Conservation (phyloP, 306 rosid genomes). For the Ochetophila trinervis region DNA sequence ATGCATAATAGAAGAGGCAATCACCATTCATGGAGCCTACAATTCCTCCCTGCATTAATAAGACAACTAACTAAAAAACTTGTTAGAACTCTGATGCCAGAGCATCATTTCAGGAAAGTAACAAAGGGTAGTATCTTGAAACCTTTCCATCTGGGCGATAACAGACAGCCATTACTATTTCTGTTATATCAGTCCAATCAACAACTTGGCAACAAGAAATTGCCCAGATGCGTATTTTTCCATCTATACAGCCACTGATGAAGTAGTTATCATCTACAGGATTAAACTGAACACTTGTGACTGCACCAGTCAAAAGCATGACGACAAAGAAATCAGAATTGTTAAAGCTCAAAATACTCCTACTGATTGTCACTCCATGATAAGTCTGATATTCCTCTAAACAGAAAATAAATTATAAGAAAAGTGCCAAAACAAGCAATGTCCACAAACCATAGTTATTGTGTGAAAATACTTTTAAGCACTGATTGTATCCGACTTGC, state of each 20-base stretch:
- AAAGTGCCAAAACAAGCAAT: slow-evolving; percentile 2
- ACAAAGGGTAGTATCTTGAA: slow-evolving; percentile 8
- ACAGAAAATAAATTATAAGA: slow-evolving; percentile 14
- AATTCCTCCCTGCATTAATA: slow-evolving; percentile 52
- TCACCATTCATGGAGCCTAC: slow-evolving; percentile 69
- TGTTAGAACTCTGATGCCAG: background rate
- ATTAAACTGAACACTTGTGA: slow-evolving; percentile 60
- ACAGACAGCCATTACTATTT: slow-evolving; percentile 70
- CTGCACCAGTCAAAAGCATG: slow-evolving; percentile 40
- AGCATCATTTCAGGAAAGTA: background rate
- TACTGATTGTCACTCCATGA: background rate
- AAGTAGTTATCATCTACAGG: slow-evolving; percentile 60
- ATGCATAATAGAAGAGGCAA: slow-evolving; percentile 52
- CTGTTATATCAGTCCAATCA: slow-evolving; percentile 59
- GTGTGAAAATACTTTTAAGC: slow-evolving; percentile 56
- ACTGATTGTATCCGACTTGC: slow-evolving; percentile 54
- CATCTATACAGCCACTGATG: slow-evolving; percentile 81
- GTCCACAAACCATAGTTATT: slow-evolving; percentile 58
- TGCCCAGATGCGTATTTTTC: slow-evolving; percentile 83
- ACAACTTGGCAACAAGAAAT: slow-evolving; percentile 55
- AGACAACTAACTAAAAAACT: background rate
- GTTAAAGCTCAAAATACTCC: background rate
- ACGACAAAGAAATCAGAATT: background rate
- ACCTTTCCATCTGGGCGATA: slow-evolving; percentile 76
- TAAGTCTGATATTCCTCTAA: background rate